Evolutionary conservation across 2,329 filamentous ascomycete genomes (phyloP), one percentile per base, ranked within the genome.

Genomic region (Exserohilum turcica): DNA sequence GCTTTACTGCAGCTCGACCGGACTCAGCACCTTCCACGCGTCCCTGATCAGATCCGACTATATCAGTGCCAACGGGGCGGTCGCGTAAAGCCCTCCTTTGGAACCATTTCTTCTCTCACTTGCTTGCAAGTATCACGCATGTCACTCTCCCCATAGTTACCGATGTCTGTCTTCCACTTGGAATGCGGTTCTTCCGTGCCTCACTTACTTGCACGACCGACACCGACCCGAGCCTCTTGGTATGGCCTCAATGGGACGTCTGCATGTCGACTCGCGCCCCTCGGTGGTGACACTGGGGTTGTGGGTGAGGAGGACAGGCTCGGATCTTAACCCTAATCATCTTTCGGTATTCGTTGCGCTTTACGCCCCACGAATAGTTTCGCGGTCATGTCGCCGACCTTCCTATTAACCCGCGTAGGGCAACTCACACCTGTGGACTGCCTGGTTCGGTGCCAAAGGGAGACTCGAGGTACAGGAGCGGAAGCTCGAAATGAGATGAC

Each of bases 281-380:
- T 71, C 70, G 65, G 64, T 70, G 70, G 62, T 42, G 60, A 66
- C 66, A 65, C 51, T 53, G 61, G 56, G 61, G 51, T 60, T 56
- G 65, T 63, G 69, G 71, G 71, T 74, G 78, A 77, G 77, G 84
- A 82, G 84, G 87, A 85, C 80, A 80, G 79, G 77, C 79, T 88
- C 86, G 91, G 90, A 92, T 92, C 90, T 92, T 96, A 96, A 96
- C 92, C 92, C 92, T 96, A 96, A 89, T 83, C 80, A 79, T 77
- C 79, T 76, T 80, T 86, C 89, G 89, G 90, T 86, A 85, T 71
- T 74, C 65, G 56, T 68, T 61, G 2, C 86, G 16, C 68, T 49
- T 72, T 59, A 57, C 61, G 67, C 58, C 85, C 85, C 81, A 60
- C 47, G 55, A 47, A 68, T 16, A 74, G 71, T 48, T 59, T 71